Evolutionary conservation across 2,329 filamentous ascomycete species (phyloP).

Genomic region (Remersonia thermophila): DNA sequence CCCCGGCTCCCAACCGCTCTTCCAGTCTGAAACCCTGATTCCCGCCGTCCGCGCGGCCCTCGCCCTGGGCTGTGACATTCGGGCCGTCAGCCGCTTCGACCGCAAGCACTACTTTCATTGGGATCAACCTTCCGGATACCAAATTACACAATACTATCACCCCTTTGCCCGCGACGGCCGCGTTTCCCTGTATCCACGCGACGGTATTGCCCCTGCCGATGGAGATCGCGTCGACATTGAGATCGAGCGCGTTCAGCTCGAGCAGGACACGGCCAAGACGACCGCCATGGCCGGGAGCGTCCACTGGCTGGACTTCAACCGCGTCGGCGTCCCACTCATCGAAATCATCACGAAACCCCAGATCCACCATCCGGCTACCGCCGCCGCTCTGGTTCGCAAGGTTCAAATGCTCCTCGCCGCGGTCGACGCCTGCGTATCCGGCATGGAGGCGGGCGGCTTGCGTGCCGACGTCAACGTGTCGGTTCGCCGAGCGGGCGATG

Average conservation of each 20-base stretch:
- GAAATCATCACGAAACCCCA: constrained; percentile 91
- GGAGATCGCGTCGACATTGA: constrained; percentile 59
- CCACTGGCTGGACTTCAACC: constrained; percentile 85
- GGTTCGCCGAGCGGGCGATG: constrained; percentile 47
- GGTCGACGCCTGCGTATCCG: constrained; percentile 74
- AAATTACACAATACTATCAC: constrained; percentile 92
- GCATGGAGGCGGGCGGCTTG: constrained; percentile 87
- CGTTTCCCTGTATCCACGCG: constrained; percentile 58
- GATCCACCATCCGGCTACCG: constrained; percentile 75
- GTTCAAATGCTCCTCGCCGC: constrained; percentile 68
- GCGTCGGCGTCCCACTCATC: constrained; percentile 78
- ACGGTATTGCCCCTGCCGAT: constrained; percentile 67
- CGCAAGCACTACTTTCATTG: constrained; percentile 99
- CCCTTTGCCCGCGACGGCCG: constrained; percentile 58
- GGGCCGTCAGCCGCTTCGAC: constrained; percentile 72
- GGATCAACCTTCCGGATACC: constrained; percentile 92
- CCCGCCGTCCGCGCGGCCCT: constrained; percentile 85
- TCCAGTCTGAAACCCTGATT: constrained; percentile 71
- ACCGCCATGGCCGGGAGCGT: constrained; percentile 60
- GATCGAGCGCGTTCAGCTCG: constrained; percentile 91
- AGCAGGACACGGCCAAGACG: constrained; percentile 96
- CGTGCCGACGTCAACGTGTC: constrained; percentile 95
- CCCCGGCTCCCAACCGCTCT: constrained; percentile 76
- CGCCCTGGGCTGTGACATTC: constrained; percentile 68
- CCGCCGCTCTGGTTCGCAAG: constrained; percentile 79